These are phyloP conservation scores for Trichosporon sp. DNA, from an alignment of 1,284 basidiomycete species.

Conservation along the genomic window DNA sequence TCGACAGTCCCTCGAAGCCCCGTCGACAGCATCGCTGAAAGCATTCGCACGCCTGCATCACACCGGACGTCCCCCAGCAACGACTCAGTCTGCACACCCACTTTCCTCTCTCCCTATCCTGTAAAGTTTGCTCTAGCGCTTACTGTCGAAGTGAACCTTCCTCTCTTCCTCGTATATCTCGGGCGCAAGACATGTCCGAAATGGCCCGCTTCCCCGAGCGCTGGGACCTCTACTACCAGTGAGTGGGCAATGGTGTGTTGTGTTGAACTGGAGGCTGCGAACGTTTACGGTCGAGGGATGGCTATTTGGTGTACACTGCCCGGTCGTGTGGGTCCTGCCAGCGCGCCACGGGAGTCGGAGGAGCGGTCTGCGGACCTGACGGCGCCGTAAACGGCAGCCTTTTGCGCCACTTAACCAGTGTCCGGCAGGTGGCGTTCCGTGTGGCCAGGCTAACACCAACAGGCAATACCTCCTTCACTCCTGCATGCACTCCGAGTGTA, in stretches of 20 bases:
- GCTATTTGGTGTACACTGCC: no score
- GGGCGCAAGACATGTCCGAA: slow-evolving; percentile 30
- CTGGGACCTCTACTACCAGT: slow-evolving; percentile 34
- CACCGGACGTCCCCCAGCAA: background rate
- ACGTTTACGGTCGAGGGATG: background rate
- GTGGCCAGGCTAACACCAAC: background rate
- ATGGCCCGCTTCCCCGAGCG: slow-evolving; percentile 28
- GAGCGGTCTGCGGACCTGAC: background rate
- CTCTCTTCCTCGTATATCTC: slow-evolving; percentile 22
- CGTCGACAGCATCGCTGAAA: background rate
- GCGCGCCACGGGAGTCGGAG: background rate
- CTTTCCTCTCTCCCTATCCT: background rate
- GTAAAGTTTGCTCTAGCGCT: background rate
- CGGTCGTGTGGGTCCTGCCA: background rate
- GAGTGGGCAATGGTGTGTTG: slow-evolving; percentile 9
- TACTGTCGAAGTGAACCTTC: slow-evolving; percentile 7
- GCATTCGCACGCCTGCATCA: slow-evolving; percentile 15
- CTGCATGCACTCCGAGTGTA: slow-evolving; percentile 37
- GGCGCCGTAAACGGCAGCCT: background rate
- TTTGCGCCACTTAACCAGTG: background rate
- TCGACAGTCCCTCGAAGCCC: background rate
- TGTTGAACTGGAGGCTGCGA: background rate
- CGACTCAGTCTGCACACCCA: slow-evolving; percentile 1
- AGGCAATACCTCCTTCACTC: slow-evolving; percentile 38
- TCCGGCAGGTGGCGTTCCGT: background rate